phyloP scores from a whole-genome alignment of 257 asterid genomes.

The Solanum rostratum region DNA sequence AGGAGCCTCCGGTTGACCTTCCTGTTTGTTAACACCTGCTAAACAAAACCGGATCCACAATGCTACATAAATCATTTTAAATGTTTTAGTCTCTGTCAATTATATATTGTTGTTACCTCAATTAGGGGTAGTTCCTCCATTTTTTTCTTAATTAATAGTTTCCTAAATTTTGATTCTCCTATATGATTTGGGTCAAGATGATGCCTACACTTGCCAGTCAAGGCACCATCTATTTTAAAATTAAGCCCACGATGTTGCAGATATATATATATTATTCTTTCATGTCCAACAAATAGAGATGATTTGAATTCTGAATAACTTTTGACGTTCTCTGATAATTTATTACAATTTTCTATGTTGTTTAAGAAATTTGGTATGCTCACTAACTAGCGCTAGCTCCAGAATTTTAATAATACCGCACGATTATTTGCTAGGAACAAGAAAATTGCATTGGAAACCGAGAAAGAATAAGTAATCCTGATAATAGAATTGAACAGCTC shows the following conservation, averaged over 20 bases:
- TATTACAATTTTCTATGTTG: neutral
- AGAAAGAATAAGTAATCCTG: too few species aligned
- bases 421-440: too few species aligned
- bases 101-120: neutral
- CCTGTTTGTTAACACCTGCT: slow-evolving; percentile 36
- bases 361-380: neutral
- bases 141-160: neutral
- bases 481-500: too few species aligned
- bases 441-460: too few species aligned
- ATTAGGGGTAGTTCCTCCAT: slow-evolving; percentile 9
- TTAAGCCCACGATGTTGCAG: neutral
- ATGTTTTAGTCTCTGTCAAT: neutral
- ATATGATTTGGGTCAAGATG: slow-evolving; percentile 8
- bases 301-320: neutral
- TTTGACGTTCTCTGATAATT: neutral
- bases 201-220: neutral
- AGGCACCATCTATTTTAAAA: slow-evolving; percentile 5
- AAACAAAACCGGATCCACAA: neutral
- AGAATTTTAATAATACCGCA: too few species aligned
- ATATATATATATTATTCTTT: slow-evolving; percentile 10
- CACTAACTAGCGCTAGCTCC: neutral
- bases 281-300: slow-evolving; percentile 4
- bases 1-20: slow-evolving; percentile 59
- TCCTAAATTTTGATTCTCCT: neutral
- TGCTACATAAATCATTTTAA: slow-evolving; percentile 3